Evolutionary conservation across 31 red algal genomes (phyloP), one percentile per base, ranked within the genome.

Genomic region (Endocladia muricata): DNA sequence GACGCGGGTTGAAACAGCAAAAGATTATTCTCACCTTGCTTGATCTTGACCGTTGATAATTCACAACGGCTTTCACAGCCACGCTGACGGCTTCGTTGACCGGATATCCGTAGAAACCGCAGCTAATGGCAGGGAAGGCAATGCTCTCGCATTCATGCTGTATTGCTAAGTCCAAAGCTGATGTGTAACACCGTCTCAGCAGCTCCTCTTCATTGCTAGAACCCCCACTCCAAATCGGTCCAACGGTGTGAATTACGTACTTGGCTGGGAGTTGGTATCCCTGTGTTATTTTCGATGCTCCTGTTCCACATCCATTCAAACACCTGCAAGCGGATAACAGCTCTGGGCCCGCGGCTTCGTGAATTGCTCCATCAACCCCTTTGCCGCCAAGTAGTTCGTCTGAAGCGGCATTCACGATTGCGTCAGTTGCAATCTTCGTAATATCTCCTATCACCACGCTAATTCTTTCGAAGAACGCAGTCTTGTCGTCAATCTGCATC

Each of bases 371-470:
- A 68, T 80, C 62, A 8, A 92, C 88, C 21, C 88, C 88, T 7
- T 40, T 5, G 69, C 88, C 88, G 58, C 73, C 82, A 1, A 80
- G 65, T 61, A 92, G 67, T 11, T 62, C 60, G 38, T 73, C 44
- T 32, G 86, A 86, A 32, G 88, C 88, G 25, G 88, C 88, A 54
- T 92, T 92, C 40, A 92, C 88, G 6, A 92, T 52, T 13, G 82
- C 82, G 35, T 92, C 88, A 23, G 69, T 73, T 23, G 34, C 44
- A 23, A 68, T 60, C 25, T 28, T 37, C 4, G 82, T 87, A 35
- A 92, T 80, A 70, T 92, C 71, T 23, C 81, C 83, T 58, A 49
- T 49, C 11, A 49, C 44, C 19, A 49, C 44, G 11, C 8, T 8
- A 13, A 49, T 8, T 13, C 19, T 49, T 19, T 49, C 44, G 19